A percentile compares a stretch with the other conserved stretches of the same genome.
Evolutionary conservation across 2,329 filamentous ascomycete species (phyloP).

Genomic region (Sclerotinia trifoliorum): DNA sequence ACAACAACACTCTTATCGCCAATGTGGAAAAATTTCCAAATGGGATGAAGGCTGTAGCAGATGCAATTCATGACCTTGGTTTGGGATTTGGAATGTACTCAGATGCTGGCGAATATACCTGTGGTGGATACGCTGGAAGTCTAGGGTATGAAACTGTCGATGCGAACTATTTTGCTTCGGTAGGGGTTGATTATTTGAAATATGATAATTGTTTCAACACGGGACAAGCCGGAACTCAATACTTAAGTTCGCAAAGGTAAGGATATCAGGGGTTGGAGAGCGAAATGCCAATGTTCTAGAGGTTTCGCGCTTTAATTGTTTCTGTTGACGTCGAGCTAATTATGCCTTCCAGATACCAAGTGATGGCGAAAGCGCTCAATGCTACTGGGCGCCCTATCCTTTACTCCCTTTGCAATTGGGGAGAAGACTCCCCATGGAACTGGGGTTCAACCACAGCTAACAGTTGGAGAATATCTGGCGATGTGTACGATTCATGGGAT

Average conservation of each 20-base stretch:
- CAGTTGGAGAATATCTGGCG: conserved; percentile 44
- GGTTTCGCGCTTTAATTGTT: too few relatives aligned
- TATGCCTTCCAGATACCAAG: conserved; percentile 36
- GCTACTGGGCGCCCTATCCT: conserved; percentile 43
- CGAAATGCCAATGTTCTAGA: background rate
- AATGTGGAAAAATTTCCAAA: conserved; percentile 47
- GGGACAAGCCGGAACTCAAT: conserved; percentile 48
- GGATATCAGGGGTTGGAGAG: background rate
- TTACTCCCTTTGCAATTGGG: conserved; percentile 49
- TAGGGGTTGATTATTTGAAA: conserved; percentile 54
- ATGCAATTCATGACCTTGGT: conserved; percentile 48
- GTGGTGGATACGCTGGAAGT: conserved; percentile 45
- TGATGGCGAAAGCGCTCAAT: conserved; percentile 41
- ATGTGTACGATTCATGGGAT: conserved; percentile 44
- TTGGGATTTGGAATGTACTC: conserved; percentile 55
- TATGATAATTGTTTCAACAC: conserved; percentile 59
- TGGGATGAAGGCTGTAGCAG: conserved; percentile 48
- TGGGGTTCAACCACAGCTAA: conserved; percentile 42
- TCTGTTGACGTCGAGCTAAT: conserved; percentile 8
- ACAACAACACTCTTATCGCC: conserved; percentile 45
- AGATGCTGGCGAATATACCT: conserved; percentile 46
- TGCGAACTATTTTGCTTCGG: conserved; percentile 51
- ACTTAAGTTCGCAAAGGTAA: conserved; percentile 44
- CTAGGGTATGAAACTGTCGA: conserved; percentile 53
- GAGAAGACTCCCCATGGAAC: conserved; percentile 47